Evolutionary conservation across 305 asterid genomes (phyloP).

Genomic region (Ajuga reptans): DNA sequence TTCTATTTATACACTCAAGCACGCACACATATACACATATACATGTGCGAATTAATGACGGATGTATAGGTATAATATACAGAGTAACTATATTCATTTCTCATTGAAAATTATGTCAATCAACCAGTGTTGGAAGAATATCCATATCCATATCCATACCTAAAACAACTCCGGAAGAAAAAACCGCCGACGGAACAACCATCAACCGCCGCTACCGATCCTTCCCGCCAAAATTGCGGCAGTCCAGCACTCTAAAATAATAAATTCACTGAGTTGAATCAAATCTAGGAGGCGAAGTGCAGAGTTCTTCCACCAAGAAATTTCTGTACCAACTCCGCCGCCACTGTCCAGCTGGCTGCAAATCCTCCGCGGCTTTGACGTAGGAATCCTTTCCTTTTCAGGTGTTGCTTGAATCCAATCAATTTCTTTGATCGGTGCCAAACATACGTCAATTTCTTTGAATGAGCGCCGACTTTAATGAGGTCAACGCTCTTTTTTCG

Average conservation of each 20-base stretch:
- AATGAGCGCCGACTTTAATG: conserved; percentile 27
- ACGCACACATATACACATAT: not conserved
- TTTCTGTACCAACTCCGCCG: conserved; percentile 7
- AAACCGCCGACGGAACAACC: conserved; percentile 18
- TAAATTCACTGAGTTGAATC: not conserved
- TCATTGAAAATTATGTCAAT: conserved; percentile 7
- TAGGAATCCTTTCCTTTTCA: not conserved
- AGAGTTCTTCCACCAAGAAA: conserved; percentile 6
- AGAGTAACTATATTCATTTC: not conserved
- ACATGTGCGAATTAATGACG: not conserved
- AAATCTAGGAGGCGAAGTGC: not conserved
- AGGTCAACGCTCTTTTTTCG: conserved; percentile 26
- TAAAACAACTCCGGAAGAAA: conserved; percentile 1
- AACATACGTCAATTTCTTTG: not conserved
- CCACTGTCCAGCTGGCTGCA: conserved; percentile 13
- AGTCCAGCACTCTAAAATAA: not conserved
- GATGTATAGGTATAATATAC: not conserved
- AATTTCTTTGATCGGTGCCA: conserved; percentile 13
- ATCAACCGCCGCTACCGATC: conserved; percentile 21
- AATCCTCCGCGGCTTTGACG: conserved; percentile 5
- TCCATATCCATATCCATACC: conserved; percentile 14
- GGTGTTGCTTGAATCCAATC: not conserved
- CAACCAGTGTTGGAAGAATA: not conserved
- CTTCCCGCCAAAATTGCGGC: conserved; percentile 28
- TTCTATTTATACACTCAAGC: not conserved